A percentile compares a stretch with the other conserved stretches of the same genome.
These are phyloP conservation scores for Tetradesmus obliquus DNA, from an alignment of 139 green algal genomes.

Conservation along the genomic window DNA sequence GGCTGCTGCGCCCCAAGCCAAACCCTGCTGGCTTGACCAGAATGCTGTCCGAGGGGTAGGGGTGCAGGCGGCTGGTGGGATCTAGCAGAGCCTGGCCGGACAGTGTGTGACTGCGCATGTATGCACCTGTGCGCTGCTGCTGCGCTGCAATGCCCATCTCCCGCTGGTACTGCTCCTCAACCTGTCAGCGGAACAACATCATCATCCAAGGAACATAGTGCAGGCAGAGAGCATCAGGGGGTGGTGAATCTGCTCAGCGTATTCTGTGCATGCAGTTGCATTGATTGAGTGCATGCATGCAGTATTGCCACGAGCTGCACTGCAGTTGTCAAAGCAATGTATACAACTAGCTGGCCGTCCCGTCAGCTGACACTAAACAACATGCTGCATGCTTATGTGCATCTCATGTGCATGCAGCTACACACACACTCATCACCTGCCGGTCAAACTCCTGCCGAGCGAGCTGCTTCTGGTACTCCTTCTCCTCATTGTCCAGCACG, in stretches of 20 bases:
- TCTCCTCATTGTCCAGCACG: conserved; percentile 63
- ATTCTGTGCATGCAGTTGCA: no score
- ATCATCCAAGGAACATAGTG: background rate
- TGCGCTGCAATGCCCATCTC: conserved; percentile 62
- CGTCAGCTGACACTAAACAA: no score
- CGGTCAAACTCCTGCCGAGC: background rate
- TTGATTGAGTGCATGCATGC: background rate
- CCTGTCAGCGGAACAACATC: background rate
- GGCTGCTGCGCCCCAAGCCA: conserved; percentile 56
- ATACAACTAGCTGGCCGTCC: no score
- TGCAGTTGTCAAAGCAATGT: no score
- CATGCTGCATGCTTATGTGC: no score
- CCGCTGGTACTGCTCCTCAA: conserved; percentile 60
- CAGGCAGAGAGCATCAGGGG: no score
- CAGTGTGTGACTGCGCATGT: conserved; percentile 65
- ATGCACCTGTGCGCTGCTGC: conserved; percentile 58
- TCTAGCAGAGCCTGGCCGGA: conserved; percentile 57
- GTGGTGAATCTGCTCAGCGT: no score
- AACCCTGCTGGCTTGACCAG: conserved; percentile 63
- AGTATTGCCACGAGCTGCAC: background rate
- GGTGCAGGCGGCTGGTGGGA: conserved; percentile 53
- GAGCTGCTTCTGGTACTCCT: conserved; percentile 39
- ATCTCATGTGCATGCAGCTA: no score
- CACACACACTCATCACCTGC: no score
- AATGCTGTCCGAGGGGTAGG: conserved; percentile 53